phyloP scores from a whole-genome alignment of 148 eudicot genomes.

The Fagopyrum esculentum region DNA sequence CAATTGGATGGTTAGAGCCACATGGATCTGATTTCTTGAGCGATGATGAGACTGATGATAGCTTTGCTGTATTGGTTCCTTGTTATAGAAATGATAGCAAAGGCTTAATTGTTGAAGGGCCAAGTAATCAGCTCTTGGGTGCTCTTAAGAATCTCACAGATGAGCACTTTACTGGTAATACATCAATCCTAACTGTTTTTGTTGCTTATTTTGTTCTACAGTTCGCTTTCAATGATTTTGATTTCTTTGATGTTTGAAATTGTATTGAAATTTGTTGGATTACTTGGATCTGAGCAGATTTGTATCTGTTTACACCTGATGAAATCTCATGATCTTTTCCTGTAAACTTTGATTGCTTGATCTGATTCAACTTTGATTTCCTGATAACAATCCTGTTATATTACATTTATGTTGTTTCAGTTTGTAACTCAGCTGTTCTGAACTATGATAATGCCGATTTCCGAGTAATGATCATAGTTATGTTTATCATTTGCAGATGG shows the following conservation, averaged over 20 bases:
- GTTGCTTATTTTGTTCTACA: background rate
- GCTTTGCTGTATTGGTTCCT: constrained; percentile 89
- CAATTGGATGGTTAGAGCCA: constrained; percentile 92
- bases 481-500: constrained; percentile 22
- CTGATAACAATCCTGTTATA: background rate
- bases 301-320: too few species aligned
- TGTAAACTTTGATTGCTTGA: background rate
- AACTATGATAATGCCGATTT: background rate
- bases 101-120: constrained; percentile 19
- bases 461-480: background rate
- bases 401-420: background rate
- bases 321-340: too few species aligned
- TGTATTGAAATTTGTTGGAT: constrained; percentile 19
- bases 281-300: too few species aligned
- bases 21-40: constrained; percentile 76
- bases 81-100: constrained; percentile 50
- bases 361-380: background rate
- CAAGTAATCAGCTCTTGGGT: constrained; percentile 22
- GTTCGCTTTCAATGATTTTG: background rate
- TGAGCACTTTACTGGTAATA: constrained; percentile 37
- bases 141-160: constrained; percentile 32
- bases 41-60: constrained; percentile 70
- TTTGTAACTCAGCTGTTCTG: background rate
- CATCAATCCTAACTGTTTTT: background rate
- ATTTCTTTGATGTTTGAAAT: background rate